Percentiles rank a stretch among this genome's conserved stretches.
These are phyloP conservation scores for Cladosporium oxysporum DNA, from an alignment of 2,329 filamentous ascomycete genomes.

Conservation along the genomic window DNA sequence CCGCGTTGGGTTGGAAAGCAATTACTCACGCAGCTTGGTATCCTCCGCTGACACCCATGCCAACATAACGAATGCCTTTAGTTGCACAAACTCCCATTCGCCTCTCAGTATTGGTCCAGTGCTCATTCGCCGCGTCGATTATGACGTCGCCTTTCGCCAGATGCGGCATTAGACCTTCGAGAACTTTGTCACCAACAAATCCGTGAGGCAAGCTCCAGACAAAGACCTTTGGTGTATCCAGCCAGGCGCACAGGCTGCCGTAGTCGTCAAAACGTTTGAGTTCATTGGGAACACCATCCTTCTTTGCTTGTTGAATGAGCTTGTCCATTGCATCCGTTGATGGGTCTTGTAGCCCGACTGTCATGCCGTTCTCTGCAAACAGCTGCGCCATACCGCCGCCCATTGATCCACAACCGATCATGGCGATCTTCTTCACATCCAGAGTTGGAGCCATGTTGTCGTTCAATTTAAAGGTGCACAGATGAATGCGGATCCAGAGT, in stretches of 20 bases:
- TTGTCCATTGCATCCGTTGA: slow-evolving; percentile 51
- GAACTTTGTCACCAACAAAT: slow-evolving; percentile 48
- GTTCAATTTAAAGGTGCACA: neutral
- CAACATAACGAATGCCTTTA: slow-evolving; percentile 65
- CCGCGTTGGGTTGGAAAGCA: too few relatives aligned
- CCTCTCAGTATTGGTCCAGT: slow-evolving; percentile 65
- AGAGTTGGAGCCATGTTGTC: slow-evolving; percentile 16
- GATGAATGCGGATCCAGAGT: neutral
- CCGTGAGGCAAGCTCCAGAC: slow-evolving; percentile 38
- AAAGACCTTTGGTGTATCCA: slow-evolving; percentile 43
- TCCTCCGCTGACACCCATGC: slow-evolving; percentile 68
- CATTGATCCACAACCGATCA: slow-evolving; percentile 62
- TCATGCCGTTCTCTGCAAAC: slow-evolving; percentile 58
- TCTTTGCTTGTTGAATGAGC: slow-evolving; percentile 44
- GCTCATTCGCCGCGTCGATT: slow-evolving; percentile 68
- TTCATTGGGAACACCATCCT: slow-evolving; percentile 42
- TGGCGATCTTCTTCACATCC: slow-evolving; percentile 49
- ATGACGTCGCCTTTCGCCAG: slow-evolving; percentile 65
- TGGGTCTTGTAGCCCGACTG: slow-evolving; percentile 59
- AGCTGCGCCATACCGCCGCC: slow-evolving; percentile 61
- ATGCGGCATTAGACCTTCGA: slow-evolving; percentile 51
- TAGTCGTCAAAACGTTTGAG: slow-evolving; percentile 50
- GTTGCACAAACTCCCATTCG: slow-evolving; percentile 48
- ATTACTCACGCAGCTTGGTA: slow-evolving; percentile 61
- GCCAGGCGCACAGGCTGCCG: slow-evolving; percentile 51